Percentiles rank a stretch among this genome's conserved stretches.
These are phyloP conservation scores for Tephrocybe sp. DNA, from an alignment of 768 basidiomycete genomes.

Conservation along the genomic window DNA sequence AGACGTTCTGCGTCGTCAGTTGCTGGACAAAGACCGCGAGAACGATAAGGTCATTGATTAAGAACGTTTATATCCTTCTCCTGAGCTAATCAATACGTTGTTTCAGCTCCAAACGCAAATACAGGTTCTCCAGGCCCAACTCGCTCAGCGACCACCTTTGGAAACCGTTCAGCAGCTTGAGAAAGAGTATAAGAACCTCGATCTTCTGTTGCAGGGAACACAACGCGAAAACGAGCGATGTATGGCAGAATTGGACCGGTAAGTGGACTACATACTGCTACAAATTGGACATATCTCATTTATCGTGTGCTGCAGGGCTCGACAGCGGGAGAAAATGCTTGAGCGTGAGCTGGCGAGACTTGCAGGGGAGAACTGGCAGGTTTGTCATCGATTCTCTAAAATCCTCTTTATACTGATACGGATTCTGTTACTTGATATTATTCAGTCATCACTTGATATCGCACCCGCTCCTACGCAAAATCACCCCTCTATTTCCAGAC, in stretches of 20 bases:
- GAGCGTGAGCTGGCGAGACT: slow-evolving; percentile 71
- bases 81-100: no score
- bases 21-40: slow-evolving; percentile 69
- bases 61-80: background rate
- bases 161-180: slow-evolving; percentile 66
- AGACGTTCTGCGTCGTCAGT: slow-evolving; percentile 59
- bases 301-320: slow-evolving; percentile 39
- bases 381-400: slow-evolving; percentile 31
- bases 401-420: slow-evolving; percentile 9
- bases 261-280: slow-evolving; percentile 13
- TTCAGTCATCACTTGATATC: slow-evolving; percentile 34
- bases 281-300: background rate
- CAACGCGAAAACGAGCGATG: slow-evolving; percentile 85
- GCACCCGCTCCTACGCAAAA: slow-evolving; percentile 19
- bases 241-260: slow-evolving; percentile 81
- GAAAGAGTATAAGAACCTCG: slow-evolving; percentile 74
- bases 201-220: slow-evolving; percentile 75
- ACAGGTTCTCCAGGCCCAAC: slow-evolving; percentile 60
- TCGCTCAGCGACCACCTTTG: slow-evolving; percentile 65
- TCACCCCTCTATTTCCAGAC: slow-evolving; percentile 26
- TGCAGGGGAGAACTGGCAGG: slow-evolving; percentile 85
- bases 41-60: slow-evolving; percentile 55
- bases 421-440: background rate
- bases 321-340: slow-evolving; percentile 72
- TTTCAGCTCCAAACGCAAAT: slow-evolving; percentile 71